Percentiles rank a stretch among this genome's conserved stretches.
phyloP scores from a whole-genome alignment of 2,329 filamentous ascomycete species.

The Ophiostoma sp. region DNA sequence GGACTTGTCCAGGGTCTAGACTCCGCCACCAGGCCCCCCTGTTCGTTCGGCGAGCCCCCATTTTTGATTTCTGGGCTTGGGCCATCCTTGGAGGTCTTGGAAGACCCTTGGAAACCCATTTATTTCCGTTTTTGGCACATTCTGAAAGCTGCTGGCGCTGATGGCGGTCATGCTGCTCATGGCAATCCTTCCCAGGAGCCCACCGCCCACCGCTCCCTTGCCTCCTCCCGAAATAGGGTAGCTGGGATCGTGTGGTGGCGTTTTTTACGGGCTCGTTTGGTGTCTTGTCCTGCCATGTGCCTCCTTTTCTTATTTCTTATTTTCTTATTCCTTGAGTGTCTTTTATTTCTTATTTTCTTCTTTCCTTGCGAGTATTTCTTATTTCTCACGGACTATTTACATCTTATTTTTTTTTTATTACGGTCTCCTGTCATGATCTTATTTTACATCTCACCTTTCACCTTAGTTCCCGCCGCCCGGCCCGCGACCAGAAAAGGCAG shows the following conservation, averaged over 20 bases:
- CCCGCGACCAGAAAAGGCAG: background rate
- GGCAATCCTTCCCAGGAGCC: no score
- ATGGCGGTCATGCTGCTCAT: no score
- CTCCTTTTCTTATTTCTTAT: background rate
- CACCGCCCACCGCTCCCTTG: background rate
- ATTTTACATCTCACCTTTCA: background rate
- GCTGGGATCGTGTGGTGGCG: conserved; percentile 3
- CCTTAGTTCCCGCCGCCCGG: background rate
- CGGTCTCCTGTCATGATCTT: background rate
- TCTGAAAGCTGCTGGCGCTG: background rate
- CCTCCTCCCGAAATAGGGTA: conserved; percentile 2
- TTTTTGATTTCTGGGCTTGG: background rate
- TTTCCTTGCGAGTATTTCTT: background rate
- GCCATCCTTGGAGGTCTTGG: no score
- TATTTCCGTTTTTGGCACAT: background rate
- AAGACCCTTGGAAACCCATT: no score
- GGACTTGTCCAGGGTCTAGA: background rate
- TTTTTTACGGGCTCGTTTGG: no score
- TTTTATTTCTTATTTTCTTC: background rate
- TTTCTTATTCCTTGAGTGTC: background rate
- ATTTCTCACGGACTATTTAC: background rate
- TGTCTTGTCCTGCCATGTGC: background rate
- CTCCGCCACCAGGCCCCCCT: conserved; percentile 6
- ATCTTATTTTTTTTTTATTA: background rate
- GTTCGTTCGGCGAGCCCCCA: background rate